Evolutionary conservation across 345 rosid genomes (phyloP).

Genomic region (Acer campestre): DNA sequence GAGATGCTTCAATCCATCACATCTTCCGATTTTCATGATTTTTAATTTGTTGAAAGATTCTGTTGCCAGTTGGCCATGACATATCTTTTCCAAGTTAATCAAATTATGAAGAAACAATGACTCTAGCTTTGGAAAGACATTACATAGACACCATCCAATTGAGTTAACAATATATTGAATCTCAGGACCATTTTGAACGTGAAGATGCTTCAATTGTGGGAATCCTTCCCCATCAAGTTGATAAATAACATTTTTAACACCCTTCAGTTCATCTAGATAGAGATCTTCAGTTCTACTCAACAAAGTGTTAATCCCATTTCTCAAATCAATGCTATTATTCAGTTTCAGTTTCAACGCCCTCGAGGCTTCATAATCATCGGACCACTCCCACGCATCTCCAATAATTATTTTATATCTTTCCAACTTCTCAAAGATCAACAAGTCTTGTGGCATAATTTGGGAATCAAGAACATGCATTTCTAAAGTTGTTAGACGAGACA

Average conservation of each 20-base stretch:
- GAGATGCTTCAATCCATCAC: conserved; percentile 20
- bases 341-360: conserved; percentile 17
- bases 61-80: not conserved
- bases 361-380: not conserved
- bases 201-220: conserved; percentile 23
- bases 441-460: not conserved
- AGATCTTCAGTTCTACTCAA: conserved; percentile 23
- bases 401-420: not conserved
- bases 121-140: conserved; percentile 13
- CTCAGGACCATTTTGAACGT: conserved; percentile 7
- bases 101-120: conserved; percentile 10
- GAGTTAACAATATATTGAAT: conserved; percentile 11
- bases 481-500: conserved; percentile 17
- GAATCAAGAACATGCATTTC: conserved; percentile 13
- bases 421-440: not conserved
- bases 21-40: conserved; percentile 5
- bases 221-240: conserved; percentile 25
- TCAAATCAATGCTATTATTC: not conserved
- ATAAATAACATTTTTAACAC: conserved; percentile 1
- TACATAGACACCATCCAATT: not conserved
- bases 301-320: not conserved
- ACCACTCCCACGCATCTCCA: conserved; percentile 1
- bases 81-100: not conserved
- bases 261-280: conserved; percentile 14
- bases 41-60: conserved; percentile 20